Percentiles rank a stretch among this genome's conserved stretches.
phyloP scores from a whole-genome alignment of 331 rosid genomes.

The Stylosanthes scabra region DNA sequence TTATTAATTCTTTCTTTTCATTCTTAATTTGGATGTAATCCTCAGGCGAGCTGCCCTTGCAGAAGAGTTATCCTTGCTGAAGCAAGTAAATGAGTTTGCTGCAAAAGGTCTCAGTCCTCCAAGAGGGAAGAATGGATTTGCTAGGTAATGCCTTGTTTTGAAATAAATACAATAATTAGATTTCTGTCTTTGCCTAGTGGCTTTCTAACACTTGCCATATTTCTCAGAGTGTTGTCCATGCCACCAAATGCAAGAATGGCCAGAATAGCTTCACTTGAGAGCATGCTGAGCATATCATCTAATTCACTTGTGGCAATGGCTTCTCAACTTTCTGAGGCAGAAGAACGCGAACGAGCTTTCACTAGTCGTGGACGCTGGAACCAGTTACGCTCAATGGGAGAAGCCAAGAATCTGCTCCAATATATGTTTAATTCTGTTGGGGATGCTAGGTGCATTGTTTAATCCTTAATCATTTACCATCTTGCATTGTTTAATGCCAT shows the following conservation, averaged over 20 bases:
- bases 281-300: slow-evolving; percentile 92
- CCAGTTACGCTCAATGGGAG: slow-evolving; percentile 98
- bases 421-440: slow-evolving; percentile 91
- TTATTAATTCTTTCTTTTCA: slow-evolving; percentile 1
- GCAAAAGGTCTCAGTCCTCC: slow-evolving; percentile 97
- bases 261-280: slow-evolving; percentile 92
- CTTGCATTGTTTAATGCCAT: background rate
- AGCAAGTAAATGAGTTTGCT: slow-evolving; percentile 86
- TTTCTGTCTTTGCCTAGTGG: slow-evolving; percentile 36
- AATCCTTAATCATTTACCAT: slow-evolving; percentile 19
- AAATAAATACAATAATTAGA: background rate
- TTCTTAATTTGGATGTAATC: slow-evolving; percentile 27
- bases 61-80: slow-evolving; percentile 92
- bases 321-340: slow-evolving; percentile 99
- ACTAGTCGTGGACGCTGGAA: slow-evolving; percentile 97
- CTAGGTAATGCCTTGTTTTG: slow-evolving; percentile 59
- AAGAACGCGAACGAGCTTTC: slow-evolving; percentile 95
- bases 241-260: slow-evolving; percentile 96
- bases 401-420: slow-evolving; percentile 95
- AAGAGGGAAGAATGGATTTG: slow-evolving; percentile 88
- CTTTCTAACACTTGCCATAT: slow-evolving; percentile 46
- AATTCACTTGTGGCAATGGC: slow-evolving; percentile 99
- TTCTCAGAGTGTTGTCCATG: slow-evolving; percentile 89
- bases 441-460: slow-evolving; percentile 72
- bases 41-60: slow-evolving; percentile 97